Base-by-base conservation (phyloP, 139 green algal species). In the Haematococcus sp. region DNA sequence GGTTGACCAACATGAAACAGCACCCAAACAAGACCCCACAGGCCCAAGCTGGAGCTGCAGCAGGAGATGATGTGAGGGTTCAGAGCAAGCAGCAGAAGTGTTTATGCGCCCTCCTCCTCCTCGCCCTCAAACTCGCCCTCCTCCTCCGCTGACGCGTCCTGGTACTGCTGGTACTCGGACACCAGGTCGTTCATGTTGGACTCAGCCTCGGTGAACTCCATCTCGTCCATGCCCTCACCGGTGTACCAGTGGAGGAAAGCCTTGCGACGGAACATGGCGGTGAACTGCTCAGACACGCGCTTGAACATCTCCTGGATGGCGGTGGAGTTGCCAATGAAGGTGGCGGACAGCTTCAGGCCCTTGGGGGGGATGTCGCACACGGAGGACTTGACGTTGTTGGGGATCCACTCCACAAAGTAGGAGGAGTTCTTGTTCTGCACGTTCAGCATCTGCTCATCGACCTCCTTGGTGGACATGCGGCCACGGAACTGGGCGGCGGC, bases 331-430 rank as follows among this genome's bases (percentile, higher is more conserved):
- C 94, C 94, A 32, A 98, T 84, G 79, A 98, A 98, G 70, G 94
- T 98, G 58, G 91, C 92, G 30, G 86, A 87, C 94, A 98, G 97
- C 87, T 98, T 97, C 20, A 97, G 85, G 71, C 92, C 94, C 82
- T 95, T 97, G 74, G 94, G 93, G 19, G 94, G 94, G 78, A 98
- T 97, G 78, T 98, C 91, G 84, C 94, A 98, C 1, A 98, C 91
- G 25, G 86, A 93, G 30, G 90, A 93, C 93, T 98, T 98, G 67
- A 98, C 92, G 83, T 98, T 98, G 92, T 98, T 98, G 78, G 94
- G 93, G 83, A 98, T 98, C 94, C 94, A 98, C 88, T 98, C 94
- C 43, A 98, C 94, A 77, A 98, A 98, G 91, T 98, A 98, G 43
- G 86, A 92, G 28, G 81, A 91, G 90, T 97, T 96, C 90, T 97